Base-by-base conservation (phyloP, 306 rosid genomes). In the Psophocarpus tetragonolobus region DNA sequence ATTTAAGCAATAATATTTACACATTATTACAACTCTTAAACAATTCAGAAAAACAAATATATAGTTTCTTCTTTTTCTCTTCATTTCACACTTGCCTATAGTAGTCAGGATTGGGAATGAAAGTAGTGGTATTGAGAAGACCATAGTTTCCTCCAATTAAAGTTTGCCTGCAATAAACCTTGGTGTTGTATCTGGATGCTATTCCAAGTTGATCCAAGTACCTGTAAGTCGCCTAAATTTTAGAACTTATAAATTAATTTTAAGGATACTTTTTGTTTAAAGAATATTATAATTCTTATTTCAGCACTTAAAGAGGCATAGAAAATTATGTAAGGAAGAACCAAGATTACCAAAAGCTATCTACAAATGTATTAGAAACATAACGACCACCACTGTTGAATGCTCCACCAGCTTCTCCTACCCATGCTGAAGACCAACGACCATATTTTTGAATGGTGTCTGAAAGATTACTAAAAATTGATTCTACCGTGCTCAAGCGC, bases 331-430 rank as follows among this genome's bases (percentile, higher is more conserved):
- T 41, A 81, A 84, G 76, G 21, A 66, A 64, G 44, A 48, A 35
- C 65, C 53, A 80, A 69, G 75, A 80, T 92, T 92, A 95, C 99
- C 99, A 95, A 77, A 95, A 95, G 92, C 97, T 91, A 86, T 92
- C 64, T 53, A 95, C 79, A 83, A 87, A 92, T 73, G 94, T 86
- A 84, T 91, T 76, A 17, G 99, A 92, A 74, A 95, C 91, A 73
- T 86, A 9, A 65, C 73, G 93, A 48, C 96, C 93, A 1, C 99
- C 99, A 29, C 98, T 95, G 83, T 95, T 95, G 85, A 47, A 95
- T 68, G 98, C 98, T 12, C 99, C 99, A 23, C 99, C 99, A 14
- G 99, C 87, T 90, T 95, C 99, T 56, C 99, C 98, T 21, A 95
- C 97, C 99, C 99, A 95, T 29, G 93, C 90, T 53, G 86, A 83